phyloP scores from a whole-genome alignment of 2,329 filamentous ascomycete genomes.

The Monosporascus sp. region DNA sequence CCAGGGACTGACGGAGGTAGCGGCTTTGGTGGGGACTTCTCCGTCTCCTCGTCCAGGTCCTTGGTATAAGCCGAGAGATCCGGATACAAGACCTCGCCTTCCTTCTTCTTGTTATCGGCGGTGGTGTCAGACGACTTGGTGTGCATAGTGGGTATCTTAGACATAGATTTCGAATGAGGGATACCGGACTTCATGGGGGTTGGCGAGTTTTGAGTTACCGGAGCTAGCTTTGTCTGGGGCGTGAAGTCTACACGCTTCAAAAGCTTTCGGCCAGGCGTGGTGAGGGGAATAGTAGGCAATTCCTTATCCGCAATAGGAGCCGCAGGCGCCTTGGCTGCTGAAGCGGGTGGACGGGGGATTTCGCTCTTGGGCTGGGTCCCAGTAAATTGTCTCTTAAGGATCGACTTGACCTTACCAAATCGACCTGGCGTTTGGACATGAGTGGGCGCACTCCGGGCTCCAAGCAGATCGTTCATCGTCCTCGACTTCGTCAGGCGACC shows the following conservation, averaged over 20 bases:
- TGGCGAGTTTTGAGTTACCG: conserved; percentile 44
- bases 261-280: conserved; percentile 62
- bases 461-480: conserved; percentile 40
- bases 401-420: conserved; percentile 54
- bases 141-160: conserved; percentile 28
- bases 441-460: conserved; percentile 27
- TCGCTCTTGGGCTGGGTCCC: conserved; percentile 38
- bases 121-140: conserved; percentile 29
- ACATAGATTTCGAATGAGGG: conserved; percentile 35
- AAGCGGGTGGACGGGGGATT: conserved; percentile 38
- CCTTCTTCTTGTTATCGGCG: conserved; percentile 19
- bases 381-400: conserved; percentile 41
- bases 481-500: conserved; percentile 42
- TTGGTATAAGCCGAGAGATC: conserved; percentile 40
- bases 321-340: conserved; percentile 42
- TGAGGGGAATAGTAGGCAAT: conserved; percentile 47
- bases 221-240: conserved; percentile 55
- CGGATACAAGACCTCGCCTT: conserved; percentile 43
- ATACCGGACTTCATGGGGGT: conserved; percentile 49
- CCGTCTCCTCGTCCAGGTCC: conserved; percentile 21
- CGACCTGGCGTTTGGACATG: conserved; percentile 42
- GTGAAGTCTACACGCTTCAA: conserved; percentile 78
- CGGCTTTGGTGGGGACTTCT: conserved; percentile 13
- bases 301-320: conserved; percentile 44
- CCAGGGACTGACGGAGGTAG: conserved; percentile 42